A percentile compares a stretch with the other conserved stretches of the same genome.
These are phyloP conservation scores for Phaeosphaeriaceae sp. DNA, from an alignment of 2,329 filamentous ascomycete species.

Conservation along the genomic window DNA sequence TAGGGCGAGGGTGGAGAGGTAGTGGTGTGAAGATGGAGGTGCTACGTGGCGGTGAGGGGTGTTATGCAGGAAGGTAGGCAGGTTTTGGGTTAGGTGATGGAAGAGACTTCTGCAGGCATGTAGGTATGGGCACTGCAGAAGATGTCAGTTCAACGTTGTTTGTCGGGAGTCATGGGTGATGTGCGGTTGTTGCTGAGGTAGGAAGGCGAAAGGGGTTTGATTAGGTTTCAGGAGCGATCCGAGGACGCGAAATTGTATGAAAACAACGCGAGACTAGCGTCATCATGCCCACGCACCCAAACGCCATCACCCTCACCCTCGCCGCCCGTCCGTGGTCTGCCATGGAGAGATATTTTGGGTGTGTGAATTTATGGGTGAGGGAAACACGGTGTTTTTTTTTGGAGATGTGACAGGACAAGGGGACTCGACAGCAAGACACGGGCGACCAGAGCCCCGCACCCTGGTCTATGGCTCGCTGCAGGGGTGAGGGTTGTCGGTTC, in stretches of 20 bases:
- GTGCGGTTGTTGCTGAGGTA: conserved; percentile 33
- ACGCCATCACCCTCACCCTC: background rate
- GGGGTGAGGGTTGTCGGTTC: conserved; percentile 5
- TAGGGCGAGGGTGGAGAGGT: conserved; percentile 17
- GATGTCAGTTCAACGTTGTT: conserved; percentile 3
- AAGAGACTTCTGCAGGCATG: conserved; percentile 3
- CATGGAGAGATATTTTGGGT: background rate
- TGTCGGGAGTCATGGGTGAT: conserved; percentile 21
- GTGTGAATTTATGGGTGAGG: background rate
- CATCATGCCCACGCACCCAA: conserved; percentile 11
- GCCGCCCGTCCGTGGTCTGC: background rate
- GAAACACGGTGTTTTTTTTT: background rate
- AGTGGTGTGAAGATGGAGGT: conserved; percentile 8
- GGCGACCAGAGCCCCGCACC: conserved; percentile 5
- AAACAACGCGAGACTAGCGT: conserved; percentile 37
- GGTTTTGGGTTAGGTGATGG: background rate
- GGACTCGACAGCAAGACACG: too few relatives aligned
- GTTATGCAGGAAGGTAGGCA: background rate
- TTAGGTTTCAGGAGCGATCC: conserved; percentile 31
- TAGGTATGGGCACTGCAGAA: conserved; percentile 2
- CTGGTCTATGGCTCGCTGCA: conserved; percentile 6
- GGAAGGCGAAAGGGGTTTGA: conserved; percentile 33
- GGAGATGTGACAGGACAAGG: too few relatives aligned
- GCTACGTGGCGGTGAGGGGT: conserved; percentile 11
- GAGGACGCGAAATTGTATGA: conserved; percentile 32